Evolutionary conservation across 2,329 filamentous ascomycete genomes (phyloP).

Genomic region (Ophiocordyceps camponoti-floridani): DNA sequence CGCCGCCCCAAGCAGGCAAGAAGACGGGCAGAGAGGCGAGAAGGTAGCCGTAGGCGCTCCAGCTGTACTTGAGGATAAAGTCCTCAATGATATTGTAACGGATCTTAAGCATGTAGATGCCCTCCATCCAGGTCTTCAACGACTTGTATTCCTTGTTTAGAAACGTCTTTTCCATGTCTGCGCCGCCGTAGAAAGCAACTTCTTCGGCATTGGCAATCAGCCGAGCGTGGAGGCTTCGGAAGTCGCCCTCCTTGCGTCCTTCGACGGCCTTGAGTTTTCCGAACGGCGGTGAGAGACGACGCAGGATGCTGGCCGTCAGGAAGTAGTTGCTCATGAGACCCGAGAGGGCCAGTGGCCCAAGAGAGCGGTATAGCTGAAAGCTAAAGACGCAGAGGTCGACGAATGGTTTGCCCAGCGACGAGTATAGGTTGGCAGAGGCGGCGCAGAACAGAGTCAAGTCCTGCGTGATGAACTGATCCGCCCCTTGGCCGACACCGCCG

Average conservation of each 20-base stretch:
- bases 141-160: slow-evolving; percentile 85
- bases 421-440: slow-evolving; percentile 81
- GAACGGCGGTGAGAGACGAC: slow-evolving; percentile 82
- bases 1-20: slow-evolving; percentile 80
- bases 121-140: slow-evolving; percentile 92
- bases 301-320: slow-evolving; percentile 75
- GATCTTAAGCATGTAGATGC: slow-evolving; percentile 94
- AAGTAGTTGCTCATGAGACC: slow-evolving; percentile 88
- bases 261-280: slow-evolving; percentile 94
- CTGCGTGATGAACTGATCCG: slow-evolving; percentile 95
- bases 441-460: slow-evolving; percentile 92
- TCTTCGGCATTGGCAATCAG: slow-evolving; percentile 95
- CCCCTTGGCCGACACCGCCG: slow-evolving; percentile 76
- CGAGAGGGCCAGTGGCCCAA: slow-evolving; percentile 73
- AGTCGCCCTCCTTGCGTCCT: slow-evolving; percentile 87
- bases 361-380: slow-evolving; percentile 83
- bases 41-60: slow-evolving; percentile 94
- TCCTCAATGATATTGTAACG: slow-evolving; percentile 98
- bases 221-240: slow-evolving; percentile 75
- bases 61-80: slow-evolving; percentile 94
- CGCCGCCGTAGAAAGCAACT: slow-evolving; percentile 91
- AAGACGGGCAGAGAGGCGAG: slow-evolving; percentile 88
- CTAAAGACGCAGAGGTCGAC: slow-evolving; percentile 98
- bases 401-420: slow-evolving; percentile 89
- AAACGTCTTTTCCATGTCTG: slow-evolving; percentile 86